Percentiles rank a stretch among this genome's conserved stretches.
These are phyloP conservation scores for Metschnikowia kunwiensis DNA, from an alignment of 805 yeast genomes.

Conservation along the genomic window DNA sequence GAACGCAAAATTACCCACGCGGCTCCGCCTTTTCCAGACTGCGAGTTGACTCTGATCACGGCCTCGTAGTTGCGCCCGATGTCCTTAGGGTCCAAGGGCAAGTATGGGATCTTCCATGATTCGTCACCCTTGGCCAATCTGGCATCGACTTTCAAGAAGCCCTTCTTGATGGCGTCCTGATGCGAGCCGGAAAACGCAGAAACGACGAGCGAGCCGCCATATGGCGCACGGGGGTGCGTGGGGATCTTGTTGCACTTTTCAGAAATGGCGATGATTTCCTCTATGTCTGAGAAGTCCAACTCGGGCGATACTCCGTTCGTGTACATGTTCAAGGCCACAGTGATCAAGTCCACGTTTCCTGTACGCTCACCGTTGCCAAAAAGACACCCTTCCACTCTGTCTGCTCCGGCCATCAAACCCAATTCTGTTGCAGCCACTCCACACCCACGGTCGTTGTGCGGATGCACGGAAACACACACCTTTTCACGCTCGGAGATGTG, in stretches of 20 bases:
- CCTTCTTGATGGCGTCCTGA: conserved; percentile 70
- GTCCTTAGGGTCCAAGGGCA: conserved; percentile 79
- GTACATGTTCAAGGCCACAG: conserved; percentile 73
- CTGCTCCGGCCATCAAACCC: conserved; percentile 79
- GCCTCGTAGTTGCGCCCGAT: conserved; percentile 81
- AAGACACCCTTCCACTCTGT: conserved; percentile 79
- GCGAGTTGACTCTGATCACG: conserved; percentile 78
- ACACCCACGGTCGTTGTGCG: conserved; percentile 80
- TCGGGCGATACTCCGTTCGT: conserved; percentile 74
- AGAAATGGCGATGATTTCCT: conserved; percentile 61
- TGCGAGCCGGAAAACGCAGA: conserved; percentile 76
- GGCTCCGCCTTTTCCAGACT: conserved; percentile 87
- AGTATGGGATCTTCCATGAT: conserved; percentile 68
- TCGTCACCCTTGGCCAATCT: conserved; percentile 46
- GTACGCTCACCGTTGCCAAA: conserved; percentile 86
- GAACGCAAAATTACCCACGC: conserved; percentile 76
- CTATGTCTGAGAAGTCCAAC: conserved; percentile 67
- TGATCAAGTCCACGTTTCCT: conserved; percentile 76
- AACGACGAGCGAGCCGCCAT: conserved; percentile 75
- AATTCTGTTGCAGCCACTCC: conserved; percentile 82
- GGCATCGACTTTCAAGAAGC: conserved; percentile 52
- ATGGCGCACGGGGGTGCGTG: conserved; percentile 72
- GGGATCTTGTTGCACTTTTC: conserved; percentile 79
- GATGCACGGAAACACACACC: conserved; percentile 65
- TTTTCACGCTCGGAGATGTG: conserved; percentile 70